These are phyloP conservation scores for Boletus smithii DNA, from an alignment of 1,284 basidiomycete species.

Conservation along the genomic window DNA sequence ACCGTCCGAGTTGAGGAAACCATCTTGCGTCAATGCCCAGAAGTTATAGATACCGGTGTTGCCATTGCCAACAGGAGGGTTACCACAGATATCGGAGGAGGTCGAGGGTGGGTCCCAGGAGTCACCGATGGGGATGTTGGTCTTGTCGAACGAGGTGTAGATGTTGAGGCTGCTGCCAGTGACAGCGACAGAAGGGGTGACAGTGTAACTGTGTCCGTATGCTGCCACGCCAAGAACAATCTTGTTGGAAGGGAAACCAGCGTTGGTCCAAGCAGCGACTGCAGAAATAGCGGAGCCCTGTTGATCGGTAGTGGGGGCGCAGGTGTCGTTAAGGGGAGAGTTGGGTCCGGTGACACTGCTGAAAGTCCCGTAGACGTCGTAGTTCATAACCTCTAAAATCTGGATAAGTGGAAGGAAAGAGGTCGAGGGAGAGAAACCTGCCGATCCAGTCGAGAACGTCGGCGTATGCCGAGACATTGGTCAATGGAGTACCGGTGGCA, in stretches of 20 bases:
- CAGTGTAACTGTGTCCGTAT: slow-evolving; percentile 64
- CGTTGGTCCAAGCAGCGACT: slow-evolving; percentile 68
- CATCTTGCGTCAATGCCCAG: slow-evolving; percentile 53
- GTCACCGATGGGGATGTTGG: slow-evolving; percentile 49
- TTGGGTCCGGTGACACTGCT: slow-evolving; percentile 66
- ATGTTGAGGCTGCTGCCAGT: slow-evolving; percentile 35
- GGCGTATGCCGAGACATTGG: slow-evolving; percentile 68
- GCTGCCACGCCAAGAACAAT: slow-evolving; percentile 80
- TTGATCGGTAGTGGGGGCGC: slow-evolving; percentile 57
- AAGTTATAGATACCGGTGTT: slow-evolving; percentile 50
- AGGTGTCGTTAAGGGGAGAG: slow-evolving; percentile 77
- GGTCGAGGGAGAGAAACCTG: slow-evolving; percentile 17
- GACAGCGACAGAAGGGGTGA: slow-evolving; percentile 39
- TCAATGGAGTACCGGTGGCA: slow-evolving; percentile 51
- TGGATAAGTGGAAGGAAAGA: slow-evolving; percentile 20
- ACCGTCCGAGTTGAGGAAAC: slow-evolving; percentile 54
- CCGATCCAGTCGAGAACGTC: slow-evolving; percentile 72
- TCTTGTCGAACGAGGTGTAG: slow-evolving; percentile 51
- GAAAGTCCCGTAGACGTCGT: slow-evolving; percentile 72
- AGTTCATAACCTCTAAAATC: slow-evolving; percentile 70
- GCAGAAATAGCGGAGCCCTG: slow-evolving; percentile 75
- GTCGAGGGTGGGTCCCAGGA: slow-evolving; percentile 48
- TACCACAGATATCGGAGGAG: slow-evolving; percentile 54
- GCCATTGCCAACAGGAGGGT: slow-evolving; percentile 34
- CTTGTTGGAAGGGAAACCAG: slow-evolving; percentile 76